Evolutionary conservation across 768 basidiomycete species (phyloP).

Genomic region (Lactarius hatsudake): DNA sequence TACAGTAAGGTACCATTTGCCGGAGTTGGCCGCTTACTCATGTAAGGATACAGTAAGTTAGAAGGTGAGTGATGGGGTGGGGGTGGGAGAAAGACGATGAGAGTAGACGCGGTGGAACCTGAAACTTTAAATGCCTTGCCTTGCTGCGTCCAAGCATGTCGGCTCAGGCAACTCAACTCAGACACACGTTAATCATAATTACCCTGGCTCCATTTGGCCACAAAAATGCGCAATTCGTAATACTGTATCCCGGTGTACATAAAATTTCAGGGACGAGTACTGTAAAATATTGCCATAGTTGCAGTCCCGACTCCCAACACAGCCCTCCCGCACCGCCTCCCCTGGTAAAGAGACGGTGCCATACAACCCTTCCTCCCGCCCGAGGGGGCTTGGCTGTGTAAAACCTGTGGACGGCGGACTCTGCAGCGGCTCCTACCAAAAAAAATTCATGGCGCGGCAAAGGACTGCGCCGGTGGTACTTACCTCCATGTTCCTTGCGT

Average conservation of each 20-base stretch:
- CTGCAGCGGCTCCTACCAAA: conserved; percentile 8
- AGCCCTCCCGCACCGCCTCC: too few relatives aligned
- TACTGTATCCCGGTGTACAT: not conserved
- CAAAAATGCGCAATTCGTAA: not conserved
- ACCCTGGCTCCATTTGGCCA: too few relatives aligned
- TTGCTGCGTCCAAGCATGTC: not conserved
- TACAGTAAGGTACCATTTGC: not conserved
- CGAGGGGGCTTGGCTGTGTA: conserved; percentile 87
- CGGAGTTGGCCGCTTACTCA: conserved; percentile 7
- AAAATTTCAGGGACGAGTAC: not conserved
- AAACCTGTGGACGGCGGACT: conserved; percentile 37
- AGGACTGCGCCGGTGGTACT: conserved; percentile 6
- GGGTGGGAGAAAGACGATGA: not conserved
- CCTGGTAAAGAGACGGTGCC: conserved; percentile 94
- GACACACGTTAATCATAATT: not conserved
- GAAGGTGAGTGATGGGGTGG: not conserved
- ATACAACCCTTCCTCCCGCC: conserved; percentile 89
- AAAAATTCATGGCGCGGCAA: not conserved
- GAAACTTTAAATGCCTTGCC: not conserved
- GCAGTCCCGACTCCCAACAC: too few relatives aligned
- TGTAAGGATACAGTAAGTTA: not conserved
- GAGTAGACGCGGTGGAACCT: not conserved
- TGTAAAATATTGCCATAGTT: not conserved
- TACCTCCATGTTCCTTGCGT: conserved; percentile 83
- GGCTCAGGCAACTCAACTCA: not conserved